Conservation (phyloP, 306 rosid genomes). For the cucumber (Cucumis sativus) region DNA sequence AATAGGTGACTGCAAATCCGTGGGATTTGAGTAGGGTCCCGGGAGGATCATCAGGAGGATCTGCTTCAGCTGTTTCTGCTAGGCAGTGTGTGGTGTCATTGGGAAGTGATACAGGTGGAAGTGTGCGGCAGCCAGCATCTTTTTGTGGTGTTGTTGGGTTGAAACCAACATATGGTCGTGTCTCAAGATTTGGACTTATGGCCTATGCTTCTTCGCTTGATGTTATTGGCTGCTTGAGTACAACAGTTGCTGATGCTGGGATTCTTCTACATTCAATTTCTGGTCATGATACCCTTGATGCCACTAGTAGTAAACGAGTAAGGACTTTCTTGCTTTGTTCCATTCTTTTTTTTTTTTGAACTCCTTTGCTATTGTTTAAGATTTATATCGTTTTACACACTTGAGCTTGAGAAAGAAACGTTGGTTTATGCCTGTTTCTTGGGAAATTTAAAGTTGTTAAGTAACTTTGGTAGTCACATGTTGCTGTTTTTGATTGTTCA, state of each 20-base stretch:
- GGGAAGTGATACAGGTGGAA: conserved; percentile 99
- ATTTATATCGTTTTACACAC: not conserved
- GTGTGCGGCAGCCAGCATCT: conserved; percentile 97
- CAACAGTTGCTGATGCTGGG: conserved; percentile 83
- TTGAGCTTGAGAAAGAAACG: not conserved
- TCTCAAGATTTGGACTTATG: conserved; percentile 92
- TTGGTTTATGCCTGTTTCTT: not conserved
- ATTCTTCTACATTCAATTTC: conserved; percentile 80
- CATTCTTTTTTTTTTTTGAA: not conserved
- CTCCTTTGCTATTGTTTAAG: not conserved
- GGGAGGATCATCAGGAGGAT: conserved; percentile 96
- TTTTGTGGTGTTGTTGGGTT: conserved; percentile 96
- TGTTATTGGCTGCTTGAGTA: conserved; percentile 92
- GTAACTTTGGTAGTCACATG: not conserved
- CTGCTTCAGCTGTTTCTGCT: conserved; percentile 97
- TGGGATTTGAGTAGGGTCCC: conserved; percentile 96
- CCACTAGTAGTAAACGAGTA: conserved; percentile 82
- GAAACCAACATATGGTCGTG: conserved; percentile 95
- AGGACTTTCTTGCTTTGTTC: conserved; percentile 3
- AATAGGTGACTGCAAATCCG: conserved; percentile 94
- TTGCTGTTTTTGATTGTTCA: not conserved
- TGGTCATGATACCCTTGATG: conserved; percentile 86
- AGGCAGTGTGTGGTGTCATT: conserved; percentile 82
- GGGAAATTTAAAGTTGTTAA: not conserved
- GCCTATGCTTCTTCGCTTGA: conserved; percentile 96